phyloP scores from a whole-genome alignment of 176 grass and related monocot genomes.

The Otatea glauca region DNA sequence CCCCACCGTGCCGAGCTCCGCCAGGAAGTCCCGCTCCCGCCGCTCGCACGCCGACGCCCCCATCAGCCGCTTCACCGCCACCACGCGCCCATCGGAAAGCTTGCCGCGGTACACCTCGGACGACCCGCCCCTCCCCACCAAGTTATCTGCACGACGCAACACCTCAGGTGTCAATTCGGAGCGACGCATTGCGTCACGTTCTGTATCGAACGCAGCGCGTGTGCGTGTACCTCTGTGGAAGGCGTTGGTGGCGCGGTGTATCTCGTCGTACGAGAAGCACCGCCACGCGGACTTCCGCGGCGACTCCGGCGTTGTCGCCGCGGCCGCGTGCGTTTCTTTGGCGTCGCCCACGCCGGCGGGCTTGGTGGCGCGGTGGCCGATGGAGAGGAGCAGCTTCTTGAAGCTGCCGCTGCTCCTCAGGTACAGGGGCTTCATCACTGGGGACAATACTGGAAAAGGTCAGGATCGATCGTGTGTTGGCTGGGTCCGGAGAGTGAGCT shows the following conservation, averaged over 20 bases:
- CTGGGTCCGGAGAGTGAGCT: background rate
- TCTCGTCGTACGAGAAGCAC: slow-evolving; percentile 81
- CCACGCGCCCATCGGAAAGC: slow-evolving; percentile 53
- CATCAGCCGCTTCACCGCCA: slow-evolving; percentile 81
- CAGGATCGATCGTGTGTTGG: background rate
- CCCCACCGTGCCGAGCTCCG: slow-evolving; percentile 80
- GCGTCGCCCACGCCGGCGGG: background rate
- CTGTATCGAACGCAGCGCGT: background rate
- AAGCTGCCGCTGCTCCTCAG: slow-evolving; percentile 38
- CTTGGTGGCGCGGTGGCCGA: slow-evolving; percentile 24
- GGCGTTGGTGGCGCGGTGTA: slow-evolving; percentile 55
- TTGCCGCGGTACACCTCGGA: slow-evolving; percentile 92
- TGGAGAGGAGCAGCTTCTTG: slow-evolving; percentile 53
- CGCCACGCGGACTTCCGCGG: slow-evolving; percentile 57
- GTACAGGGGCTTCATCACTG: slow-evolving; percentile 44
- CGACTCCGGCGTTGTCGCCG: background rate
- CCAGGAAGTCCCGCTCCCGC: slow-evolving; percentile 81
- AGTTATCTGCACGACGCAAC: slow-evolving; percentile 52
- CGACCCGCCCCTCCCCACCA: slow-evolving; percentile 85
- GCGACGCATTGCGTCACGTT: background rate
- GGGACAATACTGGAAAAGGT: background rate
- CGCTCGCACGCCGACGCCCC: slow-evolving; percentile 70
- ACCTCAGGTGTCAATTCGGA: background rate
- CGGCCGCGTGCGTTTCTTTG: background rate
- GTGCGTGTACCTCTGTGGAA: slow-evolving; percentile 47